These are phyloP conservation scores for Kokia cookei DNA, from an alignment of 441 rosid species.

Conservation along the genomic window DNA sequence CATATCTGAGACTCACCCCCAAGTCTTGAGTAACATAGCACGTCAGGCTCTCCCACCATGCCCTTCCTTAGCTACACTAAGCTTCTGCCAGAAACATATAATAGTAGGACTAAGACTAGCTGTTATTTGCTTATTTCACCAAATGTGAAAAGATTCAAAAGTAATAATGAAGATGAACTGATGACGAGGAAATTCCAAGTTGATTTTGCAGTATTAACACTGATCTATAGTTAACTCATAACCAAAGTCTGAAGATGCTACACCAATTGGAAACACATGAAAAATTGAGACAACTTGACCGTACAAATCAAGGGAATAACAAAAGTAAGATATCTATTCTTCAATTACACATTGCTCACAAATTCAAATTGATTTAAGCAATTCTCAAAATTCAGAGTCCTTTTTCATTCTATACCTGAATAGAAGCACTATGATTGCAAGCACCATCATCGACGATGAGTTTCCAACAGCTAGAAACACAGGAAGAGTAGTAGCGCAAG, in stretches of 20 bases:
- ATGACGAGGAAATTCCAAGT: neutral
- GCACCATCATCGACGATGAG: slow-evolving; percentile 89
- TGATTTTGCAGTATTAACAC: neutral
- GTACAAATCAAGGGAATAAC: neutral
- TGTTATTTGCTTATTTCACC: neutral
- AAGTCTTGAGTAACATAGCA: neutral
- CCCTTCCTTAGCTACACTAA: neutral
- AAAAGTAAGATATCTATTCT: neutral
- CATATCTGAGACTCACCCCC: too few relatives aligned
- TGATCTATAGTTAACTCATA: neutral
- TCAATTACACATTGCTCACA: neutral
- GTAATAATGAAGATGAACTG: neutral
- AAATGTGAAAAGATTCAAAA: neutral
- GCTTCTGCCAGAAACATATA: neutral
- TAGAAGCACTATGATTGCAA: slow-evolving; percentile 85
- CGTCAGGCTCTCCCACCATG: neutral
- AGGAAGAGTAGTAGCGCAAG: slow-evolving; percentile 96
- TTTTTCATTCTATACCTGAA: slow-evolving; percentile 47
- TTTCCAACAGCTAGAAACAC: slow-evolving; percentile 96
- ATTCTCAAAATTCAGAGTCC: neutral
- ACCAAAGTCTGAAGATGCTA: neutral
- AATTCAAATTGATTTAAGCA: neutral
- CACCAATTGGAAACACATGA: neutral
- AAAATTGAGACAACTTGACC: neutral
- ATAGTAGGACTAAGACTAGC: neutral